phyloP scores from a whole-genome alignment of 2,329 filamentous ascomycete species.

The Parascedosporium putredinis region DNA sequence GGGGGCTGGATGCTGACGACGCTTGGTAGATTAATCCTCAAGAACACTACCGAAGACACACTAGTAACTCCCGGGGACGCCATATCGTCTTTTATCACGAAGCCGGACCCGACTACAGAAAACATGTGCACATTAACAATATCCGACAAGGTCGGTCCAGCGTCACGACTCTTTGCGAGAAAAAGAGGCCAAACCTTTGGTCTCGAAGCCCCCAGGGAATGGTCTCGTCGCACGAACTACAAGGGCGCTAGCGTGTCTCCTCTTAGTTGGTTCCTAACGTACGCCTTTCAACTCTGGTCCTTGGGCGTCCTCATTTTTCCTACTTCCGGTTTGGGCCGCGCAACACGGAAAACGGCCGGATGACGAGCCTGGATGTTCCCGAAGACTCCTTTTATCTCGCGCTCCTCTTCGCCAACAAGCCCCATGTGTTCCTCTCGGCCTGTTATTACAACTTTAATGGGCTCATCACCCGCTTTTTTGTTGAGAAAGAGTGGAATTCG shows the following conservation, averaged over 20 bases:
- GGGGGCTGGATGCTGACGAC: neutral
- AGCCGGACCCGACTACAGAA: conserved; percentile 31
- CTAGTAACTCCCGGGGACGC: conserved; percentile 41
- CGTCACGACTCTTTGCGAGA: neutral
- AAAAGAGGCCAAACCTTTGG: conserved; percentile 25
- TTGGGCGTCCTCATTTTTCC: conserved; percentile 23
- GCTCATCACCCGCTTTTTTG: conserved; percentile 20
- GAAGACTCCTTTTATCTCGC: conserved; percentile 12
- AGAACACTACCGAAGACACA: conserved; percentile 17
- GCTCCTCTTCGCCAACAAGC: conserved; percentile 15
- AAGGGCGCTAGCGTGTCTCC: conserved; percentile 29
- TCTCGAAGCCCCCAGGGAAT: conserved; percentile 24
- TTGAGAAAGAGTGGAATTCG: conserved; percentile 1
- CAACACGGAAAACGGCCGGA: conserved; percentile 11
- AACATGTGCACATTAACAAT: conserved; percentile 18
- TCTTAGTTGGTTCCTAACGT: conserved; percentile 26
- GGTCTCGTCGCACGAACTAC: conserved; percentile 32
- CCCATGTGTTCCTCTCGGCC: conserved; percentile 35
- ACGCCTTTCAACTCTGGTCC: conserved; percentile 1
- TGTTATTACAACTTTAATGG: conserved; percentile 38
- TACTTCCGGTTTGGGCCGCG: conserved; percentile 27
- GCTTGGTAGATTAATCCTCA: neutral
- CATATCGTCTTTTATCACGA: conserved; percentile 35
- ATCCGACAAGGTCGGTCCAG: neutral
- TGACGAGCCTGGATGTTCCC: conserved; percentile 20